These are phyloP conservation scores for Begonia fuchsioides DNA, from an alignment of 306 rosid genomes.

Conservation along the genomic window DNA sequence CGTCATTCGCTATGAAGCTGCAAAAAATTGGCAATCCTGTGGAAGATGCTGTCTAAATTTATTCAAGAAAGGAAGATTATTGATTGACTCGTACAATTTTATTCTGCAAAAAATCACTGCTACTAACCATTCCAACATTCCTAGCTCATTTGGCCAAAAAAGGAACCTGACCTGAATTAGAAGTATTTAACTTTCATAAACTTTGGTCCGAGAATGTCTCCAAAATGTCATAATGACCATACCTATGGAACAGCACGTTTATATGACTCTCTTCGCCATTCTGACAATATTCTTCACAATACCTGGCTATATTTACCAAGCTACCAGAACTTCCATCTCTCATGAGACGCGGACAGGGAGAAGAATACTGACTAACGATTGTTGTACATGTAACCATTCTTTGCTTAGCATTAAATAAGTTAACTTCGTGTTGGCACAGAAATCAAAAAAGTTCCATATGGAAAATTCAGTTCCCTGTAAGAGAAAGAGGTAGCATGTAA, in stretches of 20 bases:
- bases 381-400: conserved; percentile 19
- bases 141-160: no score
- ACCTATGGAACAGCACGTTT: conserved; percentile 79
- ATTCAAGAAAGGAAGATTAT: no score
- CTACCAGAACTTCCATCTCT: conserved; percentile 34
- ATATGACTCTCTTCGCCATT: conserved; percentile 45
- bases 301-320: conserved; percentile 63
- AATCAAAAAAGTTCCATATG: neutral
- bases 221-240: conserved; percentile 82
- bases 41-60: no score
- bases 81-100: no score
- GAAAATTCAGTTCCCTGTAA: neutral
- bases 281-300: conserved; percentile 52
- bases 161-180: no score
- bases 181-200: conserved; percentile 9
- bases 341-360: conserved; percentile 34
- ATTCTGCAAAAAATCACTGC: no score
- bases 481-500: neutral
- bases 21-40: no score
- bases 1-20: no score
- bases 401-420: conserved; percentile 11
- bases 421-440: neutral
- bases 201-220: conserved; percentile 32
- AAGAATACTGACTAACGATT: conserved; percentile 22
- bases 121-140: no score